These are phyloP conservation scores for Oryza coarctata DNA, from an alignment of 176 grass and related monocot species.

Conservation along the genomic window DNA sequence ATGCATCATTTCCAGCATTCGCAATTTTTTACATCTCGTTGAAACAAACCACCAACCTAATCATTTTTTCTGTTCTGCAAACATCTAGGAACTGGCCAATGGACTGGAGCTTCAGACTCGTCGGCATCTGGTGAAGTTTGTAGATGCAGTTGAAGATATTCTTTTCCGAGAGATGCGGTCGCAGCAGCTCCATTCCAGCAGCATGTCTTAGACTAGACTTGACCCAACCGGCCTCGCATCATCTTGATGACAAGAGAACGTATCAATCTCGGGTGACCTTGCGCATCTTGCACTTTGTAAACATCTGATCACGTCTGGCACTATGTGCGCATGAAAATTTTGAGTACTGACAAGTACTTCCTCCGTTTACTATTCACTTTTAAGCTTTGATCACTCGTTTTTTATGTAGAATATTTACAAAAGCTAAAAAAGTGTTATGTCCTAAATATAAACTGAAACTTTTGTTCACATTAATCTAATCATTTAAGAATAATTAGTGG, in stretches of 20 bases:
- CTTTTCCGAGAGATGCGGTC: constrained; percentile 62
- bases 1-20: not conserved
- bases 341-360: not conserved
- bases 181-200: constrained; percentile 31
- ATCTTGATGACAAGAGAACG: not conserved
- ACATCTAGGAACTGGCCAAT: constrained; percentile 64
- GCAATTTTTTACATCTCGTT: not conserved
- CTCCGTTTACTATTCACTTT: no score
- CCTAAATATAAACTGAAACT: no score
- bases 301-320: not conserved
- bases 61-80: not conserved
- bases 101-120: constrained; percentile 56
- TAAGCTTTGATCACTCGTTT: no score
- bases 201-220: not conserved
- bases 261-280: not conserved
- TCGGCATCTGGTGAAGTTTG: constrained; percentile 62
- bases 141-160: constrained; percentile 76
- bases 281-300: not conserved
- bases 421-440: no score
- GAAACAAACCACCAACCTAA: not conserved
- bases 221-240: not conserved
- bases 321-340: not conserved
- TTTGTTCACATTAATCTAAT: no score
- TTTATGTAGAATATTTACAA: no score
- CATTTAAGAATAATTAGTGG: no score